Base-by-base conservation (phyloP, 805 yeast genomes). In the Zygoascus flipseniorum region DNA sequence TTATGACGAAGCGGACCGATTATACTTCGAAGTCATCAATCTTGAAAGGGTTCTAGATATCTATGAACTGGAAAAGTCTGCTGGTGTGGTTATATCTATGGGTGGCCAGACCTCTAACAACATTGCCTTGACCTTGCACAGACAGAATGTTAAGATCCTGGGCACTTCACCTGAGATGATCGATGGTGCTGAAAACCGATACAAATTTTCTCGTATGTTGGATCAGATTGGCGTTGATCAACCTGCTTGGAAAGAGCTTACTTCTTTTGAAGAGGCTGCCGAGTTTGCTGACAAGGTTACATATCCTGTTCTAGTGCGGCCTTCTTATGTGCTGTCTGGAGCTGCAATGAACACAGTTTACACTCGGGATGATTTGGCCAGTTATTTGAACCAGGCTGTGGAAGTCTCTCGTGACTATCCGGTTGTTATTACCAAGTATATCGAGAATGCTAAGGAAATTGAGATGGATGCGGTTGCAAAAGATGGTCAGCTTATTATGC, bases 71-170 rank as follows among this genome's bases (percentile, higher is more conserved):
- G 98, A 93, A 75, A 80, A 81, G 62, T 85, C 96, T 42, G 72
- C 82, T 11, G 99, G 98, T 76, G 97, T 92, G 54, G 83, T 92
- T 56, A 88, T 92, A 59, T 85, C 97, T 54, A 89, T 92, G 96
- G 99, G 99, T 79, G 99, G 99, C 69, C 99, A 92, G 76, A 88
- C 97, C 35, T 88, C 98, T 13, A 90, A 92, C 76, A 92, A 92
- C 72, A 92, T 92, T 75, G 98, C 98, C 23, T 77, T 92, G 67
- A 82, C 90, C 53, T 77, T 92, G 67, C 89, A 89, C 73, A 84
- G 97, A 73, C 95, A 92, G 73, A 87, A 88, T 69, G 97, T 89
- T 62, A 92, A 93, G 76, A 86, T 92, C 58, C 76, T 92, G 63
- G 99, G 99, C 70, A 92, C 99, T 47, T 86, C 96, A 37, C 99